These are phyloP conservation scores for Amaranthus palmeri DNA, from an alignment of 148 eudicot species.

Conservation along the genomic window DNA sequence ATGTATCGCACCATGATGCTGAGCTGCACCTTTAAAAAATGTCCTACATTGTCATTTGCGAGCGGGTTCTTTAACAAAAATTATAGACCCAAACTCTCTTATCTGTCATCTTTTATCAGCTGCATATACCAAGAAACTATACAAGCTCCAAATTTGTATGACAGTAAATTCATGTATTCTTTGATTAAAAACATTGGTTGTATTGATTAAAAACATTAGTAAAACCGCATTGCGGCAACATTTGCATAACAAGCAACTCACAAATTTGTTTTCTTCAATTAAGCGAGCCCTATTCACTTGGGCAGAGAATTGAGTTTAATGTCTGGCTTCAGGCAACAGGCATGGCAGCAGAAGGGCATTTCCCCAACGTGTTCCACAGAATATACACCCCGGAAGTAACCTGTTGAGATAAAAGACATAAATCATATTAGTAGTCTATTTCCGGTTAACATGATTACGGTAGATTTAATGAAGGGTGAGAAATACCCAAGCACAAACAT, in stretches of 20 bases:
- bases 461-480: background rate
- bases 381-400: constrained; percentile 81
- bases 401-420: constrained; percentile 24
- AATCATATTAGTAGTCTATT: background rate
- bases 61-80: background rate
- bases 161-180: background rate
- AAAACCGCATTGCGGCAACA: background rate
- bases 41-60: background rate
- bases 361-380: constrained; percentile 97
- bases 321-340: constrained; percentile 15
- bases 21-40: background rate
- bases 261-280: background rate
- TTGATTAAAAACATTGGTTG: background rate
- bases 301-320: background rate
- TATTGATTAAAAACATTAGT: background rate
- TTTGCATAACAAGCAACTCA: too few relatives aligned
- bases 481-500: background rate
- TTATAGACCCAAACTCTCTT: background rate
- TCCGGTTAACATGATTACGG: background rate
- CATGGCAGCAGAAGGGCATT: constrained; percentile 81
- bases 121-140: background rate
- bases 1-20: too few relatives aligned
- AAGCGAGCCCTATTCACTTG: background rate
- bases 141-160: background rate
- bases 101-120: background rate